These are phyloP conservation scores for Phaeosphaeriaceae sp. DNA, from an alignment of 2,329 filamentous ascomycete genomes.

Conservation along the genomic window DNA sequence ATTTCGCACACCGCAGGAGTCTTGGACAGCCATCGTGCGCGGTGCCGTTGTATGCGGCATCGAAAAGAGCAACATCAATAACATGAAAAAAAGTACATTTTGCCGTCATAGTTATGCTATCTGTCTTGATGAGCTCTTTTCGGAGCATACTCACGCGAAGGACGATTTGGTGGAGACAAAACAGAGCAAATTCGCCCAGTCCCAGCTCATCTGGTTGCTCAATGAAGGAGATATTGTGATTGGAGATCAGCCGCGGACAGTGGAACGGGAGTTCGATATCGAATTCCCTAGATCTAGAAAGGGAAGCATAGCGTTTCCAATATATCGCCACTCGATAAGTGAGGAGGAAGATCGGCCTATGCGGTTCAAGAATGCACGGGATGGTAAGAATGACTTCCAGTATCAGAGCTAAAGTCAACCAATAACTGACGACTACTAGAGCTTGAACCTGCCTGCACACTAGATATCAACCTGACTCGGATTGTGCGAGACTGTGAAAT, in stretches of 20 bases:
- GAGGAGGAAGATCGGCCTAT: conserved; percentile 16
- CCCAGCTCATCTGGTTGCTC: conserved; percentile 22
- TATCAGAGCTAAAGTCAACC: neutral
- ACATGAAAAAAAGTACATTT: conserved; percentile 13
- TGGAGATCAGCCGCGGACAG: conserved; percentile 6
- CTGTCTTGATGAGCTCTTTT: conserved; percentile 13
- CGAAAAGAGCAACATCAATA: conserved; percentile 20
- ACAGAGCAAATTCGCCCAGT: conserved; percentile 5
- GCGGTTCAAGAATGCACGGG: conserved; percentile 4
- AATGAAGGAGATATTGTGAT: conserved; percentile 26
- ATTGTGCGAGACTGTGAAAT: neutral
- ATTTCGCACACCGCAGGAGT: conserved; percentile 21
- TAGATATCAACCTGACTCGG: conserved; percentile 11
- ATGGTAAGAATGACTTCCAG: conserved; percentile 10
- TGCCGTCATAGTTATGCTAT: conserved; percentile 29
- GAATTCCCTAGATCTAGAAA: conserved; percentile 7
- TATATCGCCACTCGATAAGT: conserved; percentile 13
- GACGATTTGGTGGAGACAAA: neutral
- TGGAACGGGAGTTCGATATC: conserved; percentile 10
- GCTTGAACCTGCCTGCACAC: conserved; percentile 6
- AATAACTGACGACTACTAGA: conserved; percentile 11
- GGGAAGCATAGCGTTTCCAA: conserved; percentile 1
- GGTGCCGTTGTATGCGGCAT: conserved; percentile 36
- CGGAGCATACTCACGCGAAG: conserved; percentile 10
- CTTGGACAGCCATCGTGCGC: conserved; percentile 29